Base-by-base conservation (phyloP, 352 stramenopile genomes). In the Hyaloperonospora arabidopsidis region DNA sequence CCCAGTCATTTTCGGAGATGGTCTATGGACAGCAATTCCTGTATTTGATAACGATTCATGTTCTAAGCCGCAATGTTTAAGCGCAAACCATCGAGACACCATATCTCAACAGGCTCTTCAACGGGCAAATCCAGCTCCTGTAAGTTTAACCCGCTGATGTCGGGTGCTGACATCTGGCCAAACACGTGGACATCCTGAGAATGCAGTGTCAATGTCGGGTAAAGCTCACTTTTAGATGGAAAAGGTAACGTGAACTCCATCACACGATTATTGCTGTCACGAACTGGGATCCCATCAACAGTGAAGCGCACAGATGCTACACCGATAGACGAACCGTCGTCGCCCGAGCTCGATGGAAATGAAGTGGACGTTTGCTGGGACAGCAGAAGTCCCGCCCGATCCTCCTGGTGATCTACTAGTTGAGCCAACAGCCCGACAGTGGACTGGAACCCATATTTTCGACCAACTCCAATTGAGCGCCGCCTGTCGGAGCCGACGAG, bases 131-230 rank as follows among this genome's bases (percentile, higher is more conserved):
- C 59, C 50, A 89, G 73, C 44, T 79, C 72, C 11, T 69, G 58
- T 43, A 80, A 66, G 57, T 88, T 65, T 21, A 84, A 63, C 2
- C 52, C 45, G 7, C 57, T 69, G 38, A 92, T 80, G 50, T 92
- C 82, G 0, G 82, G 72, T 22, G 72, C 73, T 40, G 82, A 92
- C 59, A 94, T 90, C 22, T 81, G 78, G 28, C 79, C 81, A 48
- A 85, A 79, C 12, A 90, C 82, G 41, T 85, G 76, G 17, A 89
- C 67, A 44, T 86, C 76, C 40, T 88, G 83, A 19, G 81, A 89
- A 68, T 94, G 81, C 35, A 94, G 70, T 21, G 81, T 90, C 54
- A 94, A 65, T 2, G 84, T 94, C 53, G 84, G 84, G 50, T 80
- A 94, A 55, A 94, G 62, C 45, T 94, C 84, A 18, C 70, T 78